Conservation (phyloP, 257 asterid genomes). For the Anisodus acutangulus region DNA sequence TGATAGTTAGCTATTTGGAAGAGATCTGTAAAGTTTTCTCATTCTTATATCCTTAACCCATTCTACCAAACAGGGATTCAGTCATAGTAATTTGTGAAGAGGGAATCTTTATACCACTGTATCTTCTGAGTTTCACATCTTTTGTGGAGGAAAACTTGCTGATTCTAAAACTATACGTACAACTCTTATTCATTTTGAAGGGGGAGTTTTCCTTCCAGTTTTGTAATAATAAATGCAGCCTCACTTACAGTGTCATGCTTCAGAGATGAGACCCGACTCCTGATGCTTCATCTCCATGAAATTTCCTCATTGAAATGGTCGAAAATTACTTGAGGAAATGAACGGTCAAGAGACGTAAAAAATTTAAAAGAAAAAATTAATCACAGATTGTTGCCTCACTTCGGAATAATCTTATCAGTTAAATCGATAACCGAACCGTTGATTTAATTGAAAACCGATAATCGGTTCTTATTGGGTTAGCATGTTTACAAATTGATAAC, state of each 20-base stretch:
- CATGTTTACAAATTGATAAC: no score
- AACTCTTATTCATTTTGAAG: not conserved
- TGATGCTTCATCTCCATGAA: not conserved
- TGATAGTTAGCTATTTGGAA: conserved; percentile 22
- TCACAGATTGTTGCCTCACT: no score
- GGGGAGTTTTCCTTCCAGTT: not conserved
- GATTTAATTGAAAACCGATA: no score
- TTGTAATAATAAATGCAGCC: conserved; percentile 12
- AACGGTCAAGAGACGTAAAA: no score
- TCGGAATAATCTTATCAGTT: no score
- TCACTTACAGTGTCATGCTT: no score
- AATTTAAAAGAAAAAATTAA: no score
- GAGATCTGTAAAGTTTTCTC: conserved; percentile 20
- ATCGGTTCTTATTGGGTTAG: no score
- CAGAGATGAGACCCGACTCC: not conserved
- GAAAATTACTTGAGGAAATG: no score
- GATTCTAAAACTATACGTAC: not conserved
- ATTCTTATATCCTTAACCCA: not conserved
- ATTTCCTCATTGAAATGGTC: not conserved
- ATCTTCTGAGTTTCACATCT: conserved; percentile 25
- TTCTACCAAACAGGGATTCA: conserved; percentile 22
- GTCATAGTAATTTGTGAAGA: conserved; percentile 7
- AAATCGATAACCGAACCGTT: no score
- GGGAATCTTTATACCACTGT: conserved; percentile 11
- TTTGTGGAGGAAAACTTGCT: not conserved